These are phyloP conservation scores for Chrysanthemum lavandulifolium DNA, from an alignment of 129 eudicot species.

Conservation along the genomic window DNA sequence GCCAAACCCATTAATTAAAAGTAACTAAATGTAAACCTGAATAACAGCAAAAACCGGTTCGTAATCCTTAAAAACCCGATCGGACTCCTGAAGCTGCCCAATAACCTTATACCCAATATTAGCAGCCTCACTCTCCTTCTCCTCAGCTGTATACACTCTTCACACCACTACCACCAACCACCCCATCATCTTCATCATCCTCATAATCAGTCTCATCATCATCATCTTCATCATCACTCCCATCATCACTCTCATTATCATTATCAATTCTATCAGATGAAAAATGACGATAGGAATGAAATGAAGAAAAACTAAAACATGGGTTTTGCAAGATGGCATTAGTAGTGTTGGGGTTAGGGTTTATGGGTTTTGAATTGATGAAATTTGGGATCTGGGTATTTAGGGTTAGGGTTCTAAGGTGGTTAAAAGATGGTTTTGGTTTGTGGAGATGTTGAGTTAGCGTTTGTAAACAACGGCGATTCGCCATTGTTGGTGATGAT, in stretches of 20 bases:
- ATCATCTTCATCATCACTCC: constrained; percentile 31
- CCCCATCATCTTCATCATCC: constrained; percentile 40
- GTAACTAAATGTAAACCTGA: constrained; percentile 48
- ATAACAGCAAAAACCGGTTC: constrained; percentile 86
- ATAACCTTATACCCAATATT: constrained; percentile 79
- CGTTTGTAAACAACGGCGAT: constrained; percentile 50
- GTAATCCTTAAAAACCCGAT: constrained; percentile 63
- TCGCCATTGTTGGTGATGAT: constrained; percentile 54
- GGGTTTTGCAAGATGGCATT: neutral
- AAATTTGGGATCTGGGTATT: constrained; percentile 26
- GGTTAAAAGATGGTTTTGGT: constrained; percentile 30
- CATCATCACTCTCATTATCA: constrained; percentile 38
- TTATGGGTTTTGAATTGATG: constrained; percentile 13
- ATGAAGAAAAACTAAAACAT: constrained; percentile 15
- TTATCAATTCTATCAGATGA: constrained; percentile 35
- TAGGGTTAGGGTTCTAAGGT: constrained; percentile 33
- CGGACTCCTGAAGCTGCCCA: constrained; percentile 66
- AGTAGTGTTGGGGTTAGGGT: constrained; percentile 14
- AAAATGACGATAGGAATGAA: constrained; percentile 39
- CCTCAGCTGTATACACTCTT: constrained; percentile 50
- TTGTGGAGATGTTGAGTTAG: constrained; percentile 39
- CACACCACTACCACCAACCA: constrained; percentile 5
- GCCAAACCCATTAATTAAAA: too few relatives aligned
- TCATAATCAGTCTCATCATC: constrained; percentile 25
- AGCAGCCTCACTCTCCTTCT: constrained; percentile 65